Evolutionary conservation across 345 rosid species (phyloP).

Genomic region (Hirschfeldia incana): DNA sequence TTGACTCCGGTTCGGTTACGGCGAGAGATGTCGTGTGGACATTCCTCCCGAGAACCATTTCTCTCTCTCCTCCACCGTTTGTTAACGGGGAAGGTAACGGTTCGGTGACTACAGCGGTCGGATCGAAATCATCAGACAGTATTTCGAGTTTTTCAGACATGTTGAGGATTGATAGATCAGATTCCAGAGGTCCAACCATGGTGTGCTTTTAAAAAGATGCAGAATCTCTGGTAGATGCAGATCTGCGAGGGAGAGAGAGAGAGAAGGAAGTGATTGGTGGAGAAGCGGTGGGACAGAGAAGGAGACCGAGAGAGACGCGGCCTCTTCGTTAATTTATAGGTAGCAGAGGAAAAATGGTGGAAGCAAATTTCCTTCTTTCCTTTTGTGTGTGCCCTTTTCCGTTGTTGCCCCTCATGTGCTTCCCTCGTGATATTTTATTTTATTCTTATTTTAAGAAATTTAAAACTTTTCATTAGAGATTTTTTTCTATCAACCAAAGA

Average conservation of each 20-base stretch:
- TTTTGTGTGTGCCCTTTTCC: no score
- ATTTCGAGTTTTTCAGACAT: conserved; percentile 34
- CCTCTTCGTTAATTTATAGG: conserved; percentile 21
- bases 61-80: conserved; percentile 41
- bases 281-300: conserved; percentile 14
- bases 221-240: conserved; percentile 8
- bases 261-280: conserved; percentile 19
- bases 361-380: no score
- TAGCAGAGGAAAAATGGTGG: no score
- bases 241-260: conserved; percentile 24
- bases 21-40: conserved; percentile 77
- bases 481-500: no score
- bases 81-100: conserved; percentile 49
- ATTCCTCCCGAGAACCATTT: conserved; percentile 82
- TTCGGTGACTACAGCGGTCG: conserved; percentile 45
- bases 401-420: no score
- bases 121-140: conserved; percentile 48
- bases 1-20: conserved; percentile 84
- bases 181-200: conserved; percentile 40
- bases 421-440: no score
- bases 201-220: neutral
- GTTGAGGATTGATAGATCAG: neutral
- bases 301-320: conserved; percentile 11
- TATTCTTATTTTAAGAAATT: no score
- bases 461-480: no score